These are phyloP conservation scores for Emergomyces pasteurianus DNA, from an alignment of 2,329 filamentous ascomycete genomes.

Conservation along the genomic window DNA sequence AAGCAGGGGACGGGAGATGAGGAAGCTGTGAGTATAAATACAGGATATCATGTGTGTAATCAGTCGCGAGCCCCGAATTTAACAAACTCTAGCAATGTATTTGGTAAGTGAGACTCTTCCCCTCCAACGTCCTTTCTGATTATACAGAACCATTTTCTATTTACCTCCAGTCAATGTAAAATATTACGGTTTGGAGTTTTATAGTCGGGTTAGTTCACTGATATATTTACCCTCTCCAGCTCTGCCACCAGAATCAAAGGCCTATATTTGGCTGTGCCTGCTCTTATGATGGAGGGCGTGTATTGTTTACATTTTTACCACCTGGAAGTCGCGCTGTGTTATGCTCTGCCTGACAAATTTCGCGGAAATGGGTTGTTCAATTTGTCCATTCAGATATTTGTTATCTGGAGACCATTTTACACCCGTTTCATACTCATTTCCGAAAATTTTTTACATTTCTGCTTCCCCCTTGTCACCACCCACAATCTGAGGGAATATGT, in stretches of 20 bases:
- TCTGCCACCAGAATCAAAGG: not conserved
- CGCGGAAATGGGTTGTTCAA: not conserved
- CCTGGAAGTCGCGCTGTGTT: not conserved
- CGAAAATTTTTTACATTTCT: too few relatives aligned
- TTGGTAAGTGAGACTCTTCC: not conserved
- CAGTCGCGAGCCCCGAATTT: not conserved
- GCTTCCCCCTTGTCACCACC: not conserved
- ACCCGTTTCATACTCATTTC: not conserved
- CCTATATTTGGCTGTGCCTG: not conserved
- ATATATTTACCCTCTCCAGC: not conserved
- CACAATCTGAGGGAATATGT: not conserved
- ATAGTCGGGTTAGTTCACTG: not conserved
- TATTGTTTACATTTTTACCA: not conserved
- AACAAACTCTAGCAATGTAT: not conserved
- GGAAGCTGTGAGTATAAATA: not conserved
- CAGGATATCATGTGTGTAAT: not conserved
- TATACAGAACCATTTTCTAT: not conserved
- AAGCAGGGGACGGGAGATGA: not conserved
- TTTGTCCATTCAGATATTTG: not conserved
- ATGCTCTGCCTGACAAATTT: not conserved
- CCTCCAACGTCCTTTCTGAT: not conserved
- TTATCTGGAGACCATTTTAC: not conserved
- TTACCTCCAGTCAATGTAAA: not conserved
- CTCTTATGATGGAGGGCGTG: not conserved
- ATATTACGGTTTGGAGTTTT: not conserved